A percentile compares a stretch with the other conserved stretches of the same genome.
phyloP scores from a whole-genome alignment of 108 stramenopile genomes.

The Conticribra weissflogii region DNA sequence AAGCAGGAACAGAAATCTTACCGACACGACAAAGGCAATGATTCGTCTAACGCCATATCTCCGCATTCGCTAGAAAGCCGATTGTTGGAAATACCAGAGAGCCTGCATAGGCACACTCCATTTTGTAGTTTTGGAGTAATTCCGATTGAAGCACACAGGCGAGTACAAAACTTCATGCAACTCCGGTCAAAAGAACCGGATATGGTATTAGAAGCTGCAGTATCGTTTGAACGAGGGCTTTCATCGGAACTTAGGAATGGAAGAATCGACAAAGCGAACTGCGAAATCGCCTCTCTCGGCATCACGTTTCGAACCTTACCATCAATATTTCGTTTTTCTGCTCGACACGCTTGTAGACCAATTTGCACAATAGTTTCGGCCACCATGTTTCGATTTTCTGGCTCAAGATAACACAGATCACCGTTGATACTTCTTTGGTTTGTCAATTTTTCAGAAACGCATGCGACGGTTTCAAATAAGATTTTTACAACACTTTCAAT shows the following conservation, averaged over 20 bases:
- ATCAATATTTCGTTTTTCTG: neutral
- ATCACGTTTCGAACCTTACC: neutral
- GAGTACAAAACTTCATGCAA: conserved; percentile 20
- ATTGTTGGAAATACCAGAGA: conserved; percentile 5
- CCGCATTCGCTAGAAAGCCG: conserved; percentile 7
- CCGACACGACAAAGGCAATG: conserved; percentile 29
- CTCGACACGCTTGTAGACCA: conserved; percentile 31
- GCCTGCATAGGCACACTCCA: conserved; percentile 27
- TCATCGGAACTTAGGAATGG: conserved; percentile 10
- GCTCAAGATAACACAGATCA: conserved; percentile 17
- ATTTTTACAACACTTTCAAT: conserved; percentile 4
- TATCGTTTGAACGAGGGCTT: conserved; percentile 7
- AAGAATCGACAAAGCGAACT: conserved; percentile 32
- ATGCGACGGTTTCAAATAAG: conserved; percentile 25
- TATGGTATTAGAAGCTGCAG: neutral
- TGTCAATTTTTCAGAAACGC: conserved; percentile 18
- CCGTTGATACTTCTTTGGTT: conserved; percentile 22
- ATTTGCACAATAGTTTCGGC: conserved; percentile 21
- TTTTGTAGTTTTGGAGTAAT: neutral
- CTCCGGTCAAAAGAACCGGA: neutral
- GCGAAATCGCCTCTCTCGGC: conserved; percentile 35
- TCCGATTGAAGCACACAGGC: conserved; percentile 29
- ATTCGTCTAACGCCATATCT: conserved; percentile 5
- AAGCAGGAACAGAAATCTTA: conserved; percentile 9
- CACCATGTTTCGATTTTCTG: neutral